phyloP scores from a whole-genome alignment of 805 yeast species.

The Metschnikowia proteae region DNA sequence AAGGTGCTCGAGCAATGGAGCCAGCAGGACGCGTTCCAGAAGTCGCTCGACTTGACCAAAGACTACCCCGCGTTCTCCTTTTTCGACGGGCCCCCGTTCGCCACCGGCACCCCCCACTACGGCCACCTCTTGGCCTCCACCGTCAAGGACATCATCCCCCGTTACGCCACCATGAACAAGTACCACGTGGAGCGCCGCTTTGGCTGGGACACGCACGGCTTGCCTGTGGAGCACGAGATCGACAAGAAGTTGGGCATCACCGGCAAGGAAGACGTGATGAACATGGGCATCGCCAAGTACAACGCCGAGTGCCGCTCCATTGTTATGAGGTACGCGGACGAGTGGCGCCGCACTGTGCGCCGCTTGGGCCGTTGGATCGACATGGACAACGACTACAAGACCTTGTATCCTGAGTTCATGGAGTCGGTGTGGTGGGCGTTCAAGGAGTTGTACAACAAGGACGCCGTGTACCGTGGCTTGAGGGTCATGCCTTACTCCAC shows the following conservation, averaged over 20 bases:
- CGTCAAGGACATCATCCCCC: constrained; percentile 93
- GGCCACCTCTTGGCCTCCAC: constrained; percentile 98
- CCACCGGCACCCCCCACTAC: constrained; percentile 98
- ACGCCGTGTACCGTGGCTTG: constrained; percentile 88
- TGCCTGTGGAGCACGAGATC: constrained; percentile 97
- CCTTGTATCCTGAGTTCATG: constrained; percentile 93
- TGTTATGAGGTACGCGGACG: constrained; percentile 95
- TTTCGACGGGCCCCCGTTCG: constrained; percentile 99
- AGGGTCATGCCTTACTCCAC: constrained; percentile 99
- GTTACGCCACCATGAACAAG: constrained; percentile 98
- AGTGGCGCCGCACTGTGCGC: constrained; percentile 91
- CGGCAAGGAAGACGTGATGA: constrained; percentile 91
- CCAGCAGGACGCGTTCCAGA: constrained; percentile 90
- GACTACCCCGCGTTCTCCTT: constrained; percentile 87
- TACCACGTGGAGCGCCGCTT: constrained; percentile 93
- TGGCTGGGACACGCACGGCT: constrained; percentile 99
- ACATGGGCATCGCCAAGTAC: constrained; percentile 89
- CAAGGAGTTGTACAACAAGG: constrained; percentile 79
- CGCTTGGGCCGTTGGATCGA: constrained; percentile 99
- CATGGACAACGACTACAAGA: constrained; percentile 96
- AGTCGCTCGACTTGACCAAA: constrained; percentile 75
- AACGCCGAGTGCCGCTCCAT: constrained; percentile 93
- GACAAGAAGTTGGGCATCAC: constrained; percentile 95
- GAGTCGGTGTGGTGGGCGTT: constrained; percentile 99
- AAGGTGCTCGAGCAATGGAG: constrained; percentile 78